These are phyloP conservation scores for Rutstroemia sp. DNA, from an alignment of 2,329 filamentous ascomycete genomes.

Conservation along the genomic window DNA sequence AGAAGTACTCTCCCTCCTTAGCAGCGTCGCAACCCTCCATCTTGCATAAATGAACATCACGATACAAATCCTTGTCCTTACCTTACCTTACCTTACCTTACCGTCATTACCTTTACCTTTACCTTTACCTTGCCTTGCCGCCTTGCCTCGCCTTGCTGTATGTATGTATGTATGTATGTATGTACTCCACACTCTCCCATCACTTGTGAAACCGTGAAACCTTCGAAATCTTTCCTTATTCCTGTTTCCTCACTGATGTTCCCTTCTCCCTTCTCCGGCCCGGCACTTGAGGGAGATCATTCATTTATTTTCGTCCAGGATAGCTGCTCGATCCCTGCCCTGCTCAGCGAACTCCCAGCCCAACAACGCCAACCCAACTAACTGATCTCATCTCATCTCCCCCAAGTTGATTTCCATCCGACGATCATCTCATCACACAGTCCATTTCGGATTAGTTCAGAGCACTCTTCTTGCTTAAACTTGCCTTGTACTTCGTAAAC, in stretches of 20 bases:
- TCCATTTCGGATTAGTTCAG: background rate
- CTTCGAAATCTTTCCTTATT: no score
- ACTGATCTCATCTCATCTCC: background rate
- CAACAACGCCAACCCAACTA: background rate
- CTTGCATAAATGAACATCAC: constrained; percentile 7
- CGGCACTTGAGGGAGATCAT: constrained; percentile 7
- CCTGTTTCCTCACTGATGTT: background rate
- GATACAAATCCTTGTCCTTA: background rate
- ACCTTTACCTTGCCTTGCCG: background rate
- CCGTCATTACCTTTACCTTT: background rate
- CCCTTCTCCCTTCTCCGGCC: background rate
- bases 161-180: no score
- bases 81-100: background rate
- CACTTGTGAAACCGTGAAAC: background rate
- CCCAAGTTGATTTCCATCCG: background rate
- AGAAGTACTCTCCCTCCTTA: no score
- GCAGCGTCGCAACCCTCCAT: background rate
- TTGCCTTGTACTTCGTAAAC: no score
- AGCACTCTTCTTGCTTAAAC: background rate
- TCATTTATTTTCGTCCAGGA: background rate
- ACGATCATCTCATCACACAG: background rate
- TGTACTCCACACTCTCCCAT: background rate
- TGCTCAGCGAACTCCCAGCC: background rate
- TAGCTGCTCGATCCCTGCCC: background rate
- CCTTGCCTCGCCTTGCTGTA: no score